Percentiles rank a stretch among this genome's conserved stretches.
These are phyloP conservation scores for Fremontodendron californicum DNA, from an alignment of 345 rosid species.

Conservation along the genomic window DNA sequence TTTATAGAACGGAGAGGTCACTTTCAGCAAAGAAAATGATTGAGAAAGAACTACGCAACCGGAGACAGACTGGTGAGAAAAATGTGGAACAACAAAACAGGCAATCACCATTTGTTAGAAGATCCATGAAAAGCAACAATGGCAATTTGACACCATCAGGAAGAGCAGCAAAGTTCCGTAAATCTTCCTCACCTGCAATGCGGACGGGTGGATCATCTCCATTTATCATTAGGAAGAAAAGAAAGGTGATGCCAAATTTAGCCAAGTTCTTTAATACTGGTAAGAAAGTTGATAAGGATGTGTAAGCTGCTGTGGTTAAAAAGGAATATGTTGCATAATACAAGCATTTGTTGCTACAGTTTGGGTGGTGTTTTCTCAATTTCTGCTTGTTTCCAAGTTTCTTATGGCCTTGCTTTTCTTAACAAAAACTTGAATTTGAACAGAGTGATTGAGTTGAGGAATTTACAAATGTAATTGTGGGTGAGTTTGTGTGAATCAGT, in stretches of 20 bases:
- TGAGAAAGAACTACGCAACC: constrained; percentile 43
- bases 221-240: constrained; percentile 53
- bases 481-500: background rate
- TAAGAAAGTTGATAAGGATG: constrained; percentile 26
- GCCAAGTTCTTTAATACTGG: constrained; percentile 50
- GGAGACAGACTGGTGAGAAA: constrained; percentile 30
- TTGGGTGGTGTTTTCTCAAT: background rate
- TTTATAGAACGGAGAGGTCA: constrained; percentile 41
- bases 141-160: constrained; percentile 36
- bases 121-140: constrained; percentile 28
- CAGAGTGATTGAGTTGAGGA: background rate
- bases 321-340: background rate
- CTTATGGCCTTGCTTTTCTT: background rate
- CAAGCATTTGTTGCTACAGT: background rate
- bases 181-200: constrained; percentile 45
- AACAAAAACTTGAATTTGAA: background rate
- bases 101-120: constrained; percentile 28
- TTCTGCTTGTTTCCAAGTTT: constrained; percentile 9
- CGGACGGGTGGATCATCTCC: constrained; percentile 36
- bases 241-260: constrained; percentile 51
- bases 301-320: background rate
- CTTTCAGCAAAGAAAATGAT: constrained; percentile 45
- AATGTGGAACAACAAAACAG: constrained; percentile 20
- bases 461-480: background rate
- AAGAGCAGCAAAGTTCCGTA: constrained; percentile 35